Evolutionary conservation across 2,329 filamentous ascomycete genomes (phyloP).

Genomic region (Diatrype stigma): DNA sequence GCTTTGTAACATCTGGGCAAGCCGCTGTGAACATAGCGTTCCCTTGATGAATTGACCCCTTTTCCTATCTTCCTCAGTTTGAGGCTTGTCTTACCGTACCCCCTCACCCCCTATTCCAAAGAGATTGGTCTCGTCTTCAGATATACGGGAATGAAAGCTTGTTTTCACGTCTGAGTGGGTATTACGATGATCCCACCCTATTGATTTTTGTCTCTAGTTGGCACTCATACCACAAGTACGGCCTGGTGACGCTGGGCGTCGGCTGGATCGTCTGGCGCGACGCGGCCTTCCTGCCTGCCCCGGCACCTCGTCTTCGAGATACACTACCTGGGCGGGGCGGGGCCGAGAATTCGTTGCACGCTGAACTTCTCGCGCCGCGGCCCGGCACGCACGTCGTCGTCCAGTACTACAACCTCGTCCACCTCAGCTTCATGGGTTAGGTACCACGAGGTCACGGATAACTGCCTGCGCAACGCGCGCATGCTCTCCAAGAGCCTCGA

Average conservation of each 20-base stretch:
- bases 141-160: no score
- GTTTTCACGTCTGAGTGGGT: no score
- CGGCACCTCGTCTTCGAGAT: slow-evolving; percentile 67
- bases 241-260: slow-evolving; percentile 59
- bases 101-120: no score
- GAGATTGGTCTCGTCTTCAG: no score
- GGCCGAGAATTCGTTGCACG: slow-evolving; percentile 66
- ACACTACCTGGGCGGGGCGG: slow-evolving; percentile 65
- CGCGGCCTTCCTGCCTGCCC: slow-evolving; percentile 62
- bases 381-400: slow-evolving; percentile 66
- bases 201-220: no score
- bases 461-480: slow-evolving; percentile 60
- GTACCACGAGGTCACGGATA: slow-evolving; percentile 63
- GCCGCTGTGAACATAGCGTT: no score
- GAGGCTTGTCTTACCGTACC: no score
- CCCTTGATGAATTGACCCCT: no score
- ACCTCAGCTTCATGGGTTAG: slow-evolving; percentile 66
- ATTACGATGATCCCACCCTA: no score
- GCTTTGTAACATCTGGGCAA: no score
- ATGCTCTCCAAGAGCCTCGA: slow-evolving; percentile 61
- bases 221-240: slow-evolving; percentile 54
- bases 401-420: slow-evolving; percentile 71
- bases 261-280: slow-evolving; percentile 71
- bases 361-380: slow-evolving; percentile 70
- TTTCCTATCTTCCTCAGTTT: no score